phyloP scores from a whole-genome alignment of 2,329 filamentous ascomycete genomes.

The Apiospora hydei region DNA sequence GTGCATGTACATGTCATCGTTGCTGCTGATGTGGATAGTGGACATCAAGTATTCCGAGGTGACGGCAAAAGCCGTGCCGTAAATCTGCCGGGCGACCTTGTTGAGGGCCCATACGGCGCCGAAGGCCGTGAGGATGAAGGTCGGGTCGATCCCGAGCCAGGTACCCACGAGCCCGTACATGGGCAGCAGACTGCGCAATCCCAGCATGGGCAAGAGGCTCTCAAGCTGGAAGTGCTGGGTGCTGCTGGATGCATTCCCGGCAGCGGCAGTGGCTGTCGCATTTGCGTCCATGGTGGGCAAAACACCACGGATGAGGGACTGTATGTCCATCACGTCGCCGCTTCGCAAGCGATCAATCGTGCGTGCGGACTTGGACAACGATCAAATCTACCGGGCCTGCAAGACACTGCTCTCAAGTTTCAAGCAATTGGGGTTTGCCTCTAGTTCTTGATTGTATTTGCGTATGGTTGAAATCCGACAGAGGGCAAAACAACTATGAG shows the following conservation, averaged over 20 bases:
- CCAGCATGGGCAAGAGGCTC: constrained; percentile 53
- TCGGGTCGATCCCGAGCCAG: constrained; percentile 57
- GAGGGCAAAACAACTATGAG: neutral
- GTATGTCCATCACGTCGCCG: constrained; percentile 32
- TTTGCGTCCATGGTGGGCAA: constrained; percentile 33
- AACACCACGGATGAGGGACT: constrained; percentile 31
- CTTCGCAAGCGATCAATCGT: neutral
- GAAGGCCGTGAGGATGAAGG: constrained; percentile 52
- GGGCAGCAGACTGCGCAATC: constrained; percentile 51
- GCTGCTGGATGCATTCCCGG: constrained; percentile 31
- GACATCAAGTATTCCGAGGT: constrained; percentile 57
- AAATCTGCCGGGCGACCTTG: constrained; percentile 48
- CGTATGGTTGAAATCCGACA: neutral
- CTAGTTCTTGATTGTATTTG: neutral
- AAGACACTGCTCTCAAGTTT: neutral
- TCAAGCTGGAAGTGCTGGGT: constrained; percentile 38
- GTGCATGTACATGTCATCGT: constrained; percentile 65
- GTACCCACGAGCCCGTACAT: constrained; percentile 54
- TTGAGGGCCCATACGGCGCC: constrained; percentile 57
- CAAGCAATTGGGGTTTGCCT: neutral
- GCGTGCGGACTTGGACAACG: neutral
- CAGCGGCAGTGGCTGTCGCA: constrained; percentile 26
- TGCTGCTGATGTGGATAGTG: constrained; percentile 59
- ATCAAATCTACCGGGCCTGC: neutral
- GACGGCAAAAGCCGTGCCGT: constrained; percentile 44